phyloP scores from a whole-genome alignment of 345 rosid genomes.

The Cardamine occulta region DNA sequence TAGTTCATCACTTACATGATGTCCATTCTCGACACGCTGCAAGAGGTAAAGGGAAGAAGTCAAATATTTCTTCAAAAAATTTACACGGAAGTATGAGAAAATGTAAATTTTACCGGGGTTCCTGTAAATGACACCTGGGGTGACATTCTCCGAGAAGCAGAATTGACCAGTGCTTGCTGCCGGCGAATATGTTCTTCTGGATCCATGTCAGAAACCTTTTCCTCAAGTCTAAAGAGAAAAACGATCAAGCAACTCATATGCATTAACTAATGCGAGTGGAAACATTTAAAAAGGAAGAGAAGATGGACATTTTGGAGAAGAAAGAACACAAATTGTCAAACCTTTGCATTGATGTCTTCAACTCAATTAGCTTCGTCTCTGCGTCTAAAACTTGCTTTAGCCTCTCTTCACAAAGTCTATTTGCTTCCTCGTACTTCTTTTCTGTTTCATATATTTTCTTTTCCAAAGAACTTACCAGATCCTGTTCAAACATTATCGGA shows the following conservation, averaged over 20 bases:
- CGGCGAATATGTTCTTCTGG: slow-evolving; percentile 72
- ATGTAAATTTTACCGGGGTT: slow-evolving; percentile 49
- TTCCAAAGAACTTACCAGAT: slow-evolving; percentile 72
- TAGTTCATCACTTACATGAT: slow-evolving; percentile 57
- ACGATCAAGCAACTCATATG: slow-evolving; percentile 10
- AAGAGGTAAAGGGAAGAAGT: slow-evolving; percentile 30
- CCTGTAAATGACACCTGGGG: slow-evolving; percentile 56
- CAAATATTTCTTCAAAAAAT: slow-evolving; percentile 20
- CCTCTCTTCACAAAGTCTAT: slow-evolving; percentile 75
- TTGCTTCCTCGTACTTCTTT: slow-evolving; percentile 79
- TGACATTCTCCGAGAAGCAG: slow-evolving; percentile 62
- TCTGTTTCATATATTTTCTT: slow-evolving; percentile 80
- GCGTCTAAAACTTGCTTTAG: slow-evolving; percentile 77
- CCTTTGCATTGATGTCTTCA: slow-evolving; percentile 88
- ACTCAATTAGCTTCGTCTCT: slow-evolving; percentile 81
- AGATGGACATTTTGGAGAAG: slow-evolving; percentile 23
- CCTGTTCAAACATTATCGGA: slow-evolving; percentile 43
- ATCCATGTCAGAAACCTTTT: slow-evolving; percentile 84
- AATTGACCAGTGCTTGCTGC: slow-evolving; percentile 59
- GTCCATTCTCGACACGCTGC: slow-evolving; percentile 77
- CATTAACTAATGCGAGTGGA: slow-evolving; percentile 13
- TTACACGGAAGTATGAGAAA: slow-evolving; percentile 13
- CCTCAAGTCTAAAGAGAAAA: slow-evolving; percentile 70
- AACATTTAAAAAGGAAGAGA: neutral
- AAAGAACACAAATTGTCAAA: slow-evolving; percentile 33